phyloP scores from a whole-genome alignment of 768 basidiomycete genomes.

The Gymnopilus dilepis region DNA sequence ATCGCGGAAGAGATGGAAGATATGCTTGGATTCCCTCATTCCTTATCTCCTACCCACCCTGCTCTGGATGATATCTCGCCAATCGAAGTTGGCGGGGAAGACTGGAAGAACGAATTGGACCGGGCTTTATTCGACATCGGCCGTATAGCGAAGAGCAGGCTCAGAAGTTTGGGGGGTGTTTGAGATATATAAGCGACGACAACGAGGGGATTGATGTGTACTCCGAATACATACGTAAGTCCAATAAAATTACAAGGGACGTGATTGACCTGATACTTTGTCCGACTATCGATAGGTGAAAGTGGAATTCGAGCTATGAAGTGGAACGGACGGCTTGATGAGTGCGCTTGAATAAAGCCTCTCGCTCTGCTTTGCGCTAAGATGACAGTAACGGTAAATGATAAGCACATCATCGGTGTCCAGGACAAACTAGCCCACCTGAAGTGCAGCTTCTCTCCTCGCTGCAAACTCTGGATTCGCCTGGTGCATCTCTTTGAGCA shows the following conservation, averaged over 20 bases:
- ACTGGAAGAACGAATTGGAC: conserved; percentile 71
- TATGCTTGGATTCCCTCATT: conserved; percentile 57
- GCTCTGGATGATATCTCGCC: conserved; percentile 39
- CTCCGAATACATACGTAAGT: conserved; percentile 11
- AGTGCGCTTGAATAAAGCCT: conserved; percentile 23
- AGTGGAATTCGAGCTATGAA: conserved; percentile 15
- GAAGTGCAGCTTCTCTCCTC: conserved; percentile 54
- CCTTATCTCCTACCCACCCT: conserved; percentile 50
- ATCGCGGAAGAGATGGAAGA: conserved; percentile 85
- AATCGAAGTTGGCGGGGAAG: conserved; percentile 43
- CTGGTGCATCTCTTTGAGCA: conserved; percentile 59
- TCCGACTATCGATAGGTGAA: no score
- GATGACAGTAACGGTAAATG: not conserved
- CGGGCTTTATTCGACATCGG: conserved; percentile 80
- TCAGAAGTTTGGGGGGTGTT: conserved; percentile 50
- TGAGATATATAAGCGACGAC: conserved; percentile 12
- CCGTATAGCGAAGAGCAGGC: conserved; percentile 74
- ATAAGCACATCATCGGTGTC: not conserved
- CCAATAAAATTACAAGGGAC: conserved; percentile 15
- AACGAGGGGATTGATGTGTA: conserved; percentile 7
- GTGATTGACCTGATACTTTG: conserved; percentile 8
- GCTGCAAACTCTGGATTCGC: conserved; percentile 68
- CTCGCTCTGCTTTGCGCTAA: conserved; percentile 38
- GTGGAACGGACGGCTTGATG: conserved; percentile 20
- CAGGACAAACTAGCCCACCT: conserved; percentile 41